Percentiles rank a stretch among this genome's conserved stretches.
phyloP scores from a whole-genome alignment of 2,329 filamentous ascomycete genomes.

The Venturia nashicola region DNA sequence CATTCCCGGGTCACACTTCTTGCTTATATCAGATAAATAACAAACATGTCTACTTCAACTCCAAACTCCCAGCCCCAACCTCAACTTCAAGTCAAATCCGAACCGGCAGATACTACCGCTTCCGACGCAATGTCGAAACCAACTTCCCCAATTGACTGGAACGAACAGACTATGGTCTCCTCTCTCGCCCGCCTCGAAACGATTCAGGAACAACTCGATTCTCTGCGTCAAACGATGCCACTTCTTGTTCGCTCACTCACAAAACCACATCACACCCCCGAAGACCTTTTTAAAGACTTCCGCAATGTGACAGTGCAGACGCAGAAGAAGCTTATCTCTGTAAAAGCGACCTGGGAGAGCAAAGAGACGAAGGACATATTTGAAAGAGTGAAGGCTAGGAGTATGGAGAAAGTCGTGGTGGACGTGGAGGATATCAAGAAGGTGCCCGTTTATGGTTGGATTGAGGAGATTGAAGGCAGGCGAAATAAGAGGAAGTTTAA shows the following conservation, averaged over 20 bases:
- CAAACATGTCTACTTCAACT: not conserved
- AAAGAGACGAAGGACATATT: not conserved
- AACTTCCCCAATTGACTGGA: conserved; percentile 1
- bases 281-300: conserved; percentile 3
- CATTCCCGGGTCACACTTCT: no score
- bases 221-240: conserved; percentile 4
- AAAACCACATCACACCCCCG: not conserved
- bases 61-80: not conserved
- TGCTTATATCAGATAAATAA: no score
- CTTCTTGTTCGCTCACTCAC: not conserved
- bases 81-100: not conserved
- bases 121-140: not conserved
- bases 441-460: conserved; percentile 10
- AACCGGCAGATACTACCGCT: not conserved
- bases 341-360: not conserved
- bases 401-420: not conserved
- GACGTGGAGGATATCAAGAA: not conserved
- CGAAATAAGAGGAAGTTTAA: not conserved
- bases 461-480: conserved; percentile 8
- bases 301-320: not conserved
- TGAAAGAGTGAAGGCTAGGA: not conserved
- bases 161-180: not conserved
- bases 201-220: conserved; percentile 1
- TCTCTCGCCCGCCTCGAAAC: conserved; percentile 7
- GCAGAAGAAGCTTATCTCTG: not conserved